Conservation (phyloP, 192 early-diverging fungal genomes). For the Backusella liffmaniae region DNA sequence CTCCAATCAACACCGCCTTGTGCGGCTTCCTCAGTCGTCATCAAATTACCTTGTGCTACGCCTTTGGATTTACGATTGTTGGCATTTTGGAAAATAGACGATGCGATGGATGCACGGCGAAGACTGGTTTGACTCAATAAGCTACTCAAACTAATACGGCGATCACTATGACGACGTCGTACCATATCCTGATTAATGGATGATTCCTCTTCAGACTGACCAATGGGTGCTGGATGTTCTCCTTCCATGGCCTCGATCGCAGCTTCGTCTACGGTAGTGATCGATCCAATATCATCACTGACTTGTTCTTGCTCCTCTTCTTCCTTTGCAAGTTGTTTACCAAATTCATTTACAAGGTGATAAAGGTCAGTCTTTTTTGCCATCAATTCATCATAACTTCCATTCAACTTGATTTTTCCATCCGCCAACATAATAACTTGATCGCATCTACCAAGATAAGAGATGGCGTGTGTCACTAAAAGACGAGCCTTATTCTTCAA, state of each 20-base stretch:
- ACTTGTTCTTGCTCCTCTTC: conserved; percentile 15
- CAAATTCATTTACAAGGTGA: conserved; percentile 74
- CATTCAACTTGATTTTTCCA: conserved; percentile 68
- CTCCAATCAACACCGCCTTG: conserved; percentile 76
- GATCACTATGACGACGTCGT: background rate
- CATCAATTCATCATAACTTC: conserved; percentile 67
- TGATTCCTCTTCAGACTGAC: conserved; percentile 1
- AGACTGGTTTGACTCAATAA: conserved; percentile 41
- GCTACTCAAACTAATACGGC: conserved; percentile 15
- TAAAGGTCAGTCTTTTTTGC: conserved; percentile 51
- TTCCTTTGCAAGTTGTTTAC: conserved; percentile 38
- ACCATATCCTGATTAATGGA: conserved; percentile 10
- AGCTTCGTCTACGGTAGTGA: background rate
- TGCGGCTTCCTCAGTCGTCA: conserved; percentile 76
- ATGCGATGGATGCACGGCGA: conserved; percentile 54
- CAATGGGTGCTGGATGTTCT: background rate
- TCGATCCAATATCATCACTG: conserved; percentile 8
- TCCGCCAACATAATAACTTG: conserved; percentile 69
- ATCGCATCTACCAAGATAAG: conserved; percentile 67
- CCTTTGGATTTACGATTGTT: conserved; percentile 16
- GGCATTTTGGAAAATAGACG: conserved; percentile 29
- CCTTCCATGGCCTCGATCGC: conserved; percentile 1
- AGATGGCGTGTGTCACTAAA: conserved; percentile 81
- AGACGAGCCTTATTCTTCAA: conserved; percentile 75
- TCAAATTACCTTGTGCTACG: conserved; percentile 42